Base-by-base conservation (phyloP, 2,329 filamentous ascomycete genomes). In the Ophiostoma populinum region DNA sequence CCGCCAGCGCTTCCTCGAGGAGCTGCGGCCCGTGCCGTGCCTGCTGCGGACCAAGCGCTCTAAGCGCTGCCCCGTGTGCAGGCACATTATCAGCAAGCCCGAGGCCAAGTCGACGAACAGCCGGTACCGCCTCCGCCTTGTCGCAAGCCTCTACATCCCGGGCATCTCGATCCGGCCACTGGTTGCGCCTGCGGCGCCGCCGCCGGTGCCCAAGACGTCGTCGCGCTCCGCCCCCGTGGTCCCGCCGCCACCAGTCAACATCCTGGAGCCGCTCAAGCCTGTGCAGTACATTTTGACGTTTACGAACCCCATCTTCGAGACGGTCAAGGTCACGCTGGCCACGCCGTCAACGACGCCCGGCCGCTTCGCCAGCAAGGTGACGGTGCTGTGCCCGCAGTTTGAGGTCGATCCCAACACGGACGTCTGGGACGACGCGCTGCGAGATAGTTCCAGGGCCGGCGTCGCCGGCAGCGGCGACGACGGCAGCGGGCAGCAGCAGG, bases 71-170 rank as follows among this genome's bases (percentile, higher is more conserved):
- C 79, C 82, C 34, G 70, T 77, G 9, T 98, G 90, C 57, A 78
- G 90, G 10, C 87, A 95, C 58, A 94, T 95, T 51, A 78, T 98
- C 46, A 80, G 83, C 41, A 92, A 92, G 53, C 90, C 87, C 11
- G 90, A 98, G 55, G 71, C 76, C 40, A 98, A 95, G 55, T 76
- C 92, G 21, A 73, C 75, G 31, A 87, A 80, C 35, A 90, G 80
- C 6, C 78, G 86, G 20, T 95, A 90, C 67, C 80, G 87, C 48
- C 94, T 98, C 54, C 80, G 82, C 36, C 68, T 95, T 1, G 75
- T 95, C 5, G 92, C 90, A 16, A 70, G 77, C 37, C 83, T 77
- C 51, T 87, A 92, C 56, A 82, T 98, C 42, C 90, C 90, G 1
- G 75, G 74, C 40, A 74, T 94, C 41, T 70, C 73, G 20, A 70